These are phyloP conservation scores for Backusella luteola DNA, from an alignment of 192 early-diverging fungal species.

Conservation along the genomic window DNA sequence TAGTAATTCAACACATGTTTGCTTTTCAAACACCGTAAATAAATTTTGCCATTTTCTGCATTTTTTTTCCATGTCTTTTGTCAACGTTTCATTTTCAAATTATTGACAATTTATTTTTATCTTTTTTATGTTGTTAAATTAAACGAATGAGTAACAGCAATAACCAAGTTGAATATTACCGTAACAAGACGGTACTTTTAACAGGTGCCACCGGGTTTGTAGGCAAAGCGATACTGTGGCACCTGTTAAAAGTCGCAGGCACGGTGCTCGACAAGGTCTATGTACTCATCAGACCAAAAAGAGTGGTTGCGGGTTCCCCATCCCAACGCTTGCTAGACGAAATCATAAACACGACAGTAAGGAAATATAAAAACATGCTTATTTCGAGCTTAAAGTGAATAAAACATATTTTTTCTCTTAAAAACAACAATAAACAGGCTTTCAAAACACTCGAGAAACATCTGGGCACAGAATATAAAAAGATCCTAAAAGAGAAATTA, in stretches of 20 bases:
- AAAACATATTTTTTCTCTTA: constrained; percentile 6
- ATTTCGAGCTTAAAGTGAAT: not conserved
- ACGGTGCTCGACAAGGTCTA: constrained; percentile 32
- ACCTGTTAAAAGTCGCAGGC: constrained; percentile 37
- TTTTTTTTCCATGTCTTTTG: not conserved
- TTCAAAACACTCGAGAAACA: constrained; percentile 19
- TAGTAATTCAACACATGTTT: not conserved
- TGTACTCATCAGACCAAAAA: constrained; percentile 19
- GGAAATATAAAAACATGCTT: not conserved
- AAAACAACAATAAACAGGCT: constrained; percentile 23
- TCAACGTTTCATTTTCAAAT: not conserved
- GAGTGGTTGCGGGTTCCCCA: constrained; percentile 15
- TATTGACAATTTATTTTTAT: not conserved
- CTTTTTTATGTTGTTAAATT: not conserved
- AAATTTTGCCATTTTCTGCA: not conserved
- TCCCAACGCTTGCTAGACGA: constrained; percentile 8
- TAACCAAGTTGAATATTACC: constrained; percentile 19
- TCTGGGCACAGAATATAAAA: not conserved
- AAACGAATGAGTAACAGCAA: not conserved
- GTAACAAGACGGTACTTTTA: constrained; percentile 39
- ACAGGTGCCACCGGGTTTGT: constrained; percentile 55
- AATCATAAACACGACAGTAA: constrained; percentile 8
- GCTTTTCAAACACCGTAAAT: constrained; percentile 3
- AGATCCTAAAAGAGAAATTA: constrained; percentile 31
- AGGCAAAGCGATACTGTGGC: constrained; percentile 49